These are phyloP conservation scores for Kuraishia floccosa DNA, from an alignment of 805 yeast species.

Conservation along the genomic window DNA sequence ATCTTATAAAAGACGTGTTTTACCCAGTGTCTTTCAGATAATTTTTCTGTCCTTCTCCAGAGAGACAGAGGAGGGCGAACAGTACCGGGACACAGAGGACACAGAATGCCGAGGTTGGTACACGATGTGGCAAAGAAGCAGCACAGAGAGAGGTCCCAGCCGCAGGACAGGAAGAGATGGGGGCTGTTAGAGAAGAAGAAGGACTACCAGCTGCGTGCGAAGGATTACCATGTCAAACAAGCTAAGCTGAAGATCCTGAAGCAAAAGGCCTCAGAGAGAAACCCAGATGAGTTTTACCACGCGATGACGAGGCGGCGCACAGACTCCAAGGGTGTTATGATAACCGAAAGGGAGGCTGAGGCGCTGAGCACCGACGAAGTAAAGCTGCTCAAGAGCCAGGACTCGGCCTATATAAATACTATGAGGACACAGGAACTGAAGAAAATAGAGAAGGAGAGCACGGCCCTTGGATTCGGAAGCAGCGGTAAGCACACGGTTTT, in stretches of 20 bases:
- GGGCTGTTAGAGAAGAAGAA: constrained; percentile 93
- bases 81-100: too few species aligned
- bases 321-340: constrained; percentile 57
- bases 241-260: constrained; percentile 61
- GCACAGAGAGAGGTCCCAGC: constrained; percentile 90
- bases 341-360: constrained; percentile 56
- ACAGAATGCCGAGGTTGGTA: constrained; percentile 76
- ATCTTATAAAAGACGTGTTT: too few species aligned
- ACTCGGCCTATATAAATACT: constrained; percentile 74
- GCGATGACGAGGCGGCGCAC: constrained; percentile 71
- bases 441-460: constrained; percentile 48
- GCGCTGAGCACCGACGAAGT: constrained; percentile 62
- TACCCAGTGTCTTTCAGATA: too few species aligned
- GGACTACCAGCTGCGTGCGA: constrained; percentile 54
- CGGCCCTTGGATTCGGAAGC: constrained; percentile 37
- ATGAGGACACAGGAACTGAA: constrained; percentile 57
- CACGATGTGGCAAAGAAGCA: constrained; percentile 94
- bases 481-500: constrained; percentile 76
- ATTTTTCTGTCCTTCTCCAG: background rate
- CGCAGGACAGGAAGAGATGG: constrained; percentile 54
- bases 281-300: constrained; percentile 95
- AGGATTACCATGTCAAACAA: constrained; percentile 46
- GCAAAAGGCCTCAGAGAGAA: constrained; percentile 59
- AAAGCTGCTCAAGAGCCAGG: constrained; percentile 81
- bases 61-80: background rate